These are phyloP conservation scores for Arthrobotrys conoides DNA, from an alignment of 2,329 filamentous ascomycete species.

Conservation along the genomic window DNA sequence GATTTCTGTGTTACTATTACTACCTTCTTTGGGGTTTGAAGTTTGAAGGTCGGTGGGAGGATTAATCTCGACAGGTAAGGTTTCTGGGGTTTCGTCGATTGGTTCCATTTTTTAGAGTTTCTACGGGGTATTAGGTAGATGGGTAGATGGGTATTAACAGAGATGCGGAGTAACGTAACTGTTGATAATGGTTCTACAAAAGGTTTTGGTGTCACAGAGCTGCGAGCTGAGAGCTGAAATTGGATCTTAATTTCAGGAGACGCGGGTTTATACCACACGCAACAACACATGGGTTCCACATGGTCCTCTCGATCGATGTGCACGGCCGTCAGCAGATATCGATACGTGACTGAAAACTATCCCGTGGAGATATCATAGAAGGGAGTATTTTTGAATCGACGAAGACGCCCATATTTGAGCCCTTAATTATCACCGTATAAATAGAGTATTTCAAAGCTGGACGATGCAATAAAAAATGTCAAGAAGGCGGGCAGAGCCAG, in stretches of 20 bases:
- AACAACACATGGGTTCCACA: too few species aligned
- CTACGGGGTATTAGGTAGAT: too few species aligned
- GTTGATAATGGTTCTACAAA: conserved; percentile 8
- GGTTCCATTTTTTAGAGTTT: not conserved
- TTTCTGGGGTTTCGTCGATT: not conserved
- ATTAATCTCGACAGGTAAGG: not conserved
- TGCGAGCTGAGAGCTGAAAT: not conserved
- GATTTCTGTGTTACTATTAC: not conserved
- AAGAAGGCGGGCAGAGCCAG: not conserved
- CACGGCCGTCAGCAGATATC: too few species aligned
- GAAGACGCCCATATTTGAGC: too few species aligned
- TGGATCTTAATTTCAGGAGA: not conserved
- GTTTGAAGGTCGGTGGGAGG: not conserved
- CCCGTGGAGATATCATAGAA: too few species aligned
- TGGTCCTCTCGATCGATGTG: not conserved
- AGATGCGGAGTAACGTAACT: conserved; percentile 1
- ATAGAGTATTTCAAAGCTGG: too few species aligned
- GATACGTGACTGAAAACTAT: too few species aligned
- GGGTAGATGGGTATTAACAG: too few species aligned
- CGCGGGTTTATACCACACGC: not conserved
- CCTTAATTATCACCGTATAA: not conserved
- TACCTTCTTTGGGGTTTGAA: not conserved
- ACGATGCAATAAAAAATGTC: not conserved
- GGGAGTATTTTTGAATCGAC: too few species aligned
- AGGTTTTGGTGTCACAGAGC: not conserved